phyloP scores from a whole-genome alignment of 768 basidiomycete genomes.

The Suillus decipiens region DNA sequence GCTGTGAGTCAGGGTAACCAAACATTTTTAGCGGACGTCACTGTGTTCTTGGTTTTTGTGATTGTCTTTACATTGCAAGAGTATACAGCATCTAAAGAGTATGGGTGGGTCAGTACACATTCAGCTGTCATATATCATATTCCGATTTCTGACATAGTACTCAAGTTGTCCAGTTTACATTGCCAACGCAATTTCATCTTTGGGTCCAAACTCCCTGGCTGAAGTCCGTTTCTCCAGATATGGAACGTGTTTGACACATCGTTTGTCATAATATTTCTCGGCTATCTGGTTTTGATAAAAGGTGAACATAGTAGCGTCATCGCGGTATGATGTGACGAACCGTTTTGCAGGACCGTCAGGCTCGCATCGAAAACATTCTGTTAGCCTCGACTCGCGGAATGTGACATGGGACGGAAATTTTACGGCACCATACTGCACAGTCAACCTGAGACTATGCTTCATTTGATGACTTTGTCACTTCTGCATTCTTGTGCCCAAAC shows the following conservation, averaged over 20 bases:
- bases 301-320: constrained; percentile 46
- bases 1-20: constrained; percentile 2
- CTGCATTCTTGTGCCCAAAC: neutral
- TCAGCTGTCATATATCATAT: constrained; percentile 3
- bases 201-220: constrained; percentile 8
- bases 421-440: neutral
- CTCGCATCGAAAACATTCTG: constrained; percentile 73
- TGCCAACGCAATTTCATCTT: constrained; percentile 59
- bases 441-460: neutral
- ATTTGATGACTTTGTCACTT: neutral
- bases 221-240: constrained; percentile 47
- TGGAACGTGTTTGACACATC: constrained; percentile 91
- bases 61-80: constrained; percentile 82
- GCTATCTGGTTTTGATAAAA: constrained; percentile 72
- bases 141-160: constrained; percentile 6
- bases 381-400: constrained; percentile 68
- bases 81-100: constrained; percentile 83
- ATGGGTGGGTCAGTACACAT: constrained; percentile 78
- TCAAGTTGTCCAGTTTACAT: constrained; percentile 73
- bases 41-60: constrained; percentile 73
- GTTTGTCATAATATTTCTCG: constrained; percentile 68
- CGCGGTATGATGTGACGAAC: constrained; percentile 9
- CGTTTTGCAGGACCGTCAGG: constrained; percentile 62
- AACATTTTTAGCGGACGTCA: constrained; percentile 50
- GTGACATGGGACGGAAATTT: constrained; percentile 39